These are phyloP conservation scores for Thielaviopsis musarum DNA, from an alignment of 2,329 filamentous ascomycete genomes.

Conservation along the genomic window DNA sequence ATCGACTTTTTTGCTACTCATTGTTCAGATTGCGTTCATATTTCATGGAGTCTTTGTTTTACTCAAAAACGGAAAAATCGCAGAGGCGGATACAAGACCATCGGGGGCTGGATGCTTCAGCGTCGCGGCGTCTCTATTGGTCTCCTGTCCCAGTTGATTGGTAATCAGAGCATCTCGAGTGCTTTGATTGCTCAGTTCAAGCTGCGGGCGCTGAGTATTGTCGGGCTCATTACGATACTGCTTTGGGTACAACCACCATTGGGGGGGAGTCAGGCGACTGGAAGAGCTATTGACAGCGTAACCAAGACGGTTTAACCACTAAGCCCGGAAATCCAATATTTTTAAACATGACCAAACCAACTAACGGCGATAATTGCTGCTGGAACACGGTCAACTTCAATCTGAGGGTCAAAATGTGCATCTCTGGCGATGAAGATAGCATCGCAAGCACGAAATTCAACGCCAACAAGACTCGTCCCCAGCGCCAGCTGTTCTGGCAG, in stretches of 20 bases:
- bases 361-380: neutral
- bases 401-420: neutral
- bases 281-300: neutral
- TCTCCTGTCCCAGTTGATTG: neutral
- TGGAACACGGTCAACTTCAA: neutral
- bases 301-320: neutral
- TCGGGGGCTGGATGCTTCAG: neutral
- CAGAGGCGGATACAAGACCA: neutral
- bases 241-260: neutral
- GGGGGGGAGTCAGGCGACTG: neutral
- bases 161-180: neutral
- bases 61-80: neutral
- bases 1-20: neutral
- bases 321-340: neutral
- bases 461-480: neutral
- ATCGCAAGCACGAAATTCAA: neutral
- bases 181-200: neutral
- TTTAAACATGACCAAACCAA: neutral
- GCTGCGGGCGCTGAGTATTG: neutral
- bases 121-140: neutral
- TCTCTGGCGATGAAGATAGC: neutral
- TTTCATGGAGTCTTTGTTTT: neutral
- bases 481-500: neutral
- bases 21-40: neutral
- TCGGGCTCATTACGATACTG: neutral